Percentiles rank a stretch among this genome's conserved stretches.
These are phyloP conservation scores for Boletus subcaerulescens DNA, from an alignment of 768 basidiomycete species.

Conservation along the genomic window DNA sequence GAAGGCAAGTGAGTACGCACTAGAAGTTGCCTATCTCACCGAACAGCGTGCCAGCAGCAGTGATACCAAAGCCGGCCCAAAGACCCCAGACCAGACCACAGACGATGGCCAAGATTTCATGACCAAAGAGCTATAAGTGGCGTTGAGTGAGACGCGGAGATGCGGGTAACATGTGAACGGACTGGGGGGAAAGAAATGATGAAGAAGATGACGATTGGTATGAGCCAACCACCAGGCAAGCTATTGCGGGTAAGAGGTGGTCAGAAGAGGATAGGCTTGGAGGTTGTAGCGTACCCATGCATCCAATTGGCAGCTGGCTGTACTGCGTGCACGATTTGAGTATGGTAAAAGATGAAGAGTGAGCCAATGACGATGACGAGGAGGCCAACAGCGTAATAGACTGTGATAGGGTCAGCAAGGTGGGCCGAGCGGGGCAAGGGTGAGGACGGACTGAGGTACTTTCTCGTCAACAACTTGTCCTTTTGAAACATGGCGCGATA, in stretches of 20 bases:
- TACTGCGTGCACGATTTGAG: conserved; percentile 50
- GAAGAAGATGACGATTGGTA: conserved; percentile 79
- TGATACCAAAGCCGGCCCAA: conserved; percentile 84
- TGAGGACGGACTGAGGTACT: conserved; percentile 54
- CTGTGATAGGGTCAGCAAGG: conserved; percentile 9
- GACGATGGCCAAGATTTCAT: conserved; percentile 85
- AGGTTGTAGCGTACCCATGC: conserved; percentile 31
- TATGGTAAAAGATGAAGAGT: conserved; percentile 61
- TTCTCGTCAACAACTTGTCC: conserved; percentile 53
- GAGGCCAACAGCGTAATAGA: conserved; percentile 50
- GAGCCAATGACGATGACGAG: conserved; percentile 47
- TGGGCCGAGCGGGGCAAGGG: too few species aligned
- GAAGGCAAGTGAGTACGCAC: conserved; percentile 42
- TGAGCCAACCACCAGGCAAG: conserved; percentile 60
- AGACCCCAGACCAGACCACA: conserved; percentile 92
- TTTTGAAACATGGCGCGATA: conserved; percentile 42
- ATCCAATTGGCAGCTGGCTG: conserved; percentile 47
- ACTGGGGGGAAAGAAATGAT: conserved; percentile 86
- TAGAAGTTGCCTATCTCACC: conserved; percentile 89
- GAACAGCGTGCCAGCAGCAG: conserved; percentile 75
- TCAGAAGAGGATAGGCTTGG: neutral
- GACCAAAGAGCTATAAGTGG: conserved; percentile 69
- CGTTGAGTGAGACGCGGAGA: conserved; percentile 2
- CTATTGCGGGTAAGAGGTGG: conserved; percentile 31
- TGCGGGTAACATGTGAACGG: conserved; percentile 16